Conservation (phyloP, 2,329 filamentous ascomycete genomes). For the Trichoderma brevicompactum region DNA sequence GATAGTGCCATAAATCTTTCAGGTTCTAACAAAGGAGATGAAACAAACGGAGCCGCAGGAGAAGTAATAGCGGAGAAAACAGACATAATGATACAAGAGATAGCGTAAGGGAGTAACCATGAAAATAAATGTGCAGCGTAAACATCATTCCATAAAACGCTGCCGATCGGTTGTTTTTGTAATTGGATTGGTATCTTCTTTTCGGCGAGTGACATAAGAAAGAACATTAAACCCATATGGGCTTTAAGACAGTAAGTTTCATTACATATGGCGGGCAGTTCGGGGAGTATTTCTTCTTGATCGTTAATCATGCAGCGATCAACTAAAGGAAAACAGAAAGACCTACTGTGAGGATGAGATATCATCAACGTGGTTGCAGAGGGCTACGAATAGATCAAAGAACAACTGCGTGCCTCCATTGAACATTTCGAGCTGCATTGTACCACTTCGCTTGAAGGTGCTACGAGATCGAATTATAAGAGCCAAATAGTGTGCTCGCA, state of each 20-base stretch:
- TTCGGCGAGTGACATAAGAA: slow-evolving; percentile 31
- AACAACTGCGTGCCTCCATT: slow-evolving; percentile 80
- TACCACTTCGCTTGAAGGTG: slow-evolving; percentile 91
- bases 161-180: neutral
- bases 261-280: slow-evolving; percentile 51
- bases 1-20: neutral
- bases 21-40: neutral
- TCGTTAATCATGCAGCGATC: neutral
- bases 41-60: neutral
- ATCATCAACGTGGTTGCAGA: slow-evolving; percentile 87
- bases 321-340: neutral
- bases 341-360: slow-evolving; percentile 62
- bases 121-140: neutral
- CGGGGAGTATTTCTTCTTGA: slow-evolving; percentile 47
- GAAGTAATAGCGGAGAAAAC: neutral
- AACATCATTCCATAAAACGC: slow-evolving; percentile 24
- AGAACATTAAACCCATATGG: slow-evolving; percentile 5
- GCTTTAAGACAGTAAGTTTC: slow-evolving; percentile 28
- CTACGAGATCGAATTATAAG: slow-evolving; percentile 86
- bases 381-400: slow-evolving; percentile 91
- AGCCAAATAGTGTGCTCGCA: slow-evolving; percentile 87
- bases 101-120: slow-evolving; percentile 24
- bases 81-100: slow-evolving; percentile 45
- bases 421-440: slow-evolving; percentile 95
- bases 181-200: neutral